Conservation (phyloP, 768 basidiomycete genomes). For the Guyanaporus albipodus region DNA sequence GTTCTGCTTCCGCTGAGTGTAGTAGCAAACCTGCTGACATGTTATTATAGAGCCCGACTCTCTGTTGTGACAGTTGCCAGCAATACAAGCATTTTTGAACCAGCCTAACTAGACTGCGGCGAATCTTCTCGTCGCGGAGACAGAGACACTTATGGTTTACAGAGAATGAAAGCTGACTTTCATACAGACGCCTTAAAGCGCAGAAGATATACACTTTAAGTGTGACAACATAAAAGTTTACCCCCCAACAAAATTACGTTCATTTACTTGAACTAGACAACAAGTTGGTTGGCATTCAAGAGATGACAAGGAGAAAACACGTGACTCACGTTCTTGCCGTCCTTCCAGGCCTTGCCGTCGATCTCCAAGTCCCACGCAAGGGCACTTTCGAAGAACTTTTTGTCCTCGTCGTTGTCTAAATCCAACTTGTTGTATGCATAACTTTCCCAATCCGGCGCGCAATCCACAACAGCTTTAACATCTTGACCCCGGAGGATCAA, state of each 20-base stretch:
- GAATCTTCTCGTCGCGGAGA: no score
- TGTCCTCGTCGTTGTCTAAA: slow-evolving; percentile 66
- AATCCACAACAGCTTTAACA: slow-evolving; percentile 61
- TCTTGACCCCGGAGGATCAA: slow-evolving; percentile 84
- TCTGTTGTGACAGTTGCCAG: no score
- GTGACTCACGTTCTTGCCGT: slow-evolving; percentile 80
- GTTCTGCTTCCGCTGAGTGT: no score
- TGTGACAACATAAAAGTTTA: slow-evolving; percentile 18
- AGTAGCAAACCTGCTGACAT: no score
- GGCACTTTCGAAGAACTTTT: slow-evolving; percentile 88
- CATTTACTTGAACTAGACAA: slow-evolving; percentile 22
- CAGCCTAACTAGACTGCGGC: no score
- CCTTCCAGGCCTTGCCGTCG: slow-evolving; percentile 85
- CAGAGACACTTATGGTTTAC: no score
- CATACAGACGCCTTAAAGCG: no score
- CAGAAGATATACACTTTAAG: slow-evolving; percentile 3
- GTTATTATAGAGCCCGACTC: no score
- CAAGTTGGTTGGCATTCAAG: no score
- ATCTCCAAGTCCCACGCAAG: slow-evolving; percentile 92
- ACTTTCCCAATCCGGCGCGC: slow-evolving; percentile 89
- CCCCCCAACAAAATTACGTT: slow-evolving; percentile 17
- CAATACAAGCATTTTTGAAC: no score
- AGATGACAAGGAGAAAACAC: not conserved
- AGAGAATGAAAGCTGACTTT: no score
- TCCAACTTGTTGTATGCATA: slow-evolving; percentile 81